Evolutionary conservation across 75 land plant genomes (phyloP), one percentile per base, ranked within the genome.

Genomic region (Selaginella tamariscina): DNA sequence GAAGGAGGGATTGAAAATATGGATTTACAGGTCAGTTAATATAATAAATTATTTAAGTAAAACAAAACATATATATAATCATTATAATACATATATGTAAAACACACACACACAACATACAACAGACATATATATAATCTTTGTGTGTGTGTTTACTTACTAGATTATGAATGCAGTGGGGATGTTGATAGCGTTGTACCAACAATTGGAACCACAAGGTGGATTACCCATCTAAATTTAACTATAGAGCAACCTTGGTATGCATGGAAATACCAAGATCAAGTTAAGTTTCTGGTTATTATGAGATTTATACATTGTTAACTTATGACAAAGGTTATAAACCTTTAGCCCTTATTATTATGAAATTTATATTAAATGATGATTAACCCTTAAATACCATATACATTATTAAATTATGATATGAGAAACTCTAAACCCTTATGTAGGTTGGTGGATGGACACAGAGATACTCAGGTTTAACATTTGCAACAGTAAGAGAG

Each of bases 181-280:
- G 87, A 85, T 56, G 67, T 65, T 0, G 87, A 85, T 73, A 68
- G 67, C 24, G 70, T 70, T 0, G 74, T 77, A 26, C 82, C 87
- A 0, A 77, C 18, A 30, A 39, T 39, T 39, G 49, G 11, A 15
- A 39, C 49, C 5, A 39, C 5, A 39, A 5, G n/a, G 8, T 59
- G 62, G 62, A 59, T 59, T 9, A 59, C 9, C 8, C 62, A 59
- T 2, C 26, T 59, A 5, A 59, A 59, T 59, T 21, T 59, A 8
- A 59, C 62, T 8, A n/a, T 59, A 9, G 18, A 59, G 21, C 5
- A 8, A 59, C 62, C 62, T 9, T 59, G 62, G 62, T 59, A 59
- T n/a, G 62, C 62, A 59, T 59, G 62, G 49, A 39, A 39, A 15
- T 39, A 5, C 49, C 49, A 39, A 39, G 49, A 39, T 15, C 49